Evolutionary conservation across 2,329 filamentous ascomycete genomes (phyloP).

Genomic region (Penicillium sp.): DNA sequence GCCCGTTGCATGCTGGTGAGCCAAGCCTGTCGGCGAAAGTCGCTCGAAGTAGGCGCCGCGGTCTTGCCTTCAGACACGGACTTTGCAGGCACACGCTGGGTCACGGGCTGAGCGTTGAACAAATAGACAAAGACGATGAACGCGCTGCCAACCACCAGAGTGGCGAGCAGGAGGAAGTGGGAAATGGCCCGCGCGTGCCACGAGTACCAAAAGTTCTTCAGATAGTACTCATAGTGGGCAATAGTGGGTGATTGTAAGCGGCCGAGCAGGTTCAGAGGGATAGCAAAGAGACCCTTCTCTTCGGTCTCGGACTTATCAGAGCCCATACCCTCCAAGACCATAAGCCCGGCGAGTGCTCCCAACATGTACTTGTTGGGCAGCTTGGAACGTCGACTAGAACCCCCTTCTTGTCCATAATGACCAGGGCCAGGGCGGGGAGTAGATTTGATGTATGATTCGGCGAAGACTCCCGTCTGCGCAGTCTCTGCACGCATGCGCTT

Average conservation of each 20-base stretch:
- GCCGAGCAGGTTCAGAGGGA: slow-evolving; percentile 58
- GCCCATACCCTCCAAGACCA: slow-evolving; percentile 80
- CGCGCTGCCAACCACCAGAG: slow-evolving; percentile 51
- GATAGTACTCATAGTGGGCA: slow-evolving; percentile 24
- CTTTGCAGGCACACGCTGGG: slow-evolving; percentile 46
- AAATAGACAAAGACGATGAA: slow-evolving; percentile 56
- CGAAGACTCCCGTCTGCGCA: slow-evolving; percentile 32
- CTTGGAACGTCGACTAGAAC: slow-evolving; percentile 47
- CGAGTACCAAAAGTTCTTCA: slow-evolving; percentile 31
- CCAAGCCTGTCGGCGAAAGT: slow-evolving; percentile 85
- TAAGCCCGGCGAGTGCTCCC: slow-evolving; percentile 82
- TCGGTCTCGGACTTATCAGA: slow-evolving; percentile 61
- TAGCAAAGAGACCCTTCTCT: slow-evolving; percentile 61
- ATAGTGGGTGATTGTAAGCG: slow-evolving; percentile 26
- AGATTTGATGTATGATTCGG: slow-evolving; percentile 39
- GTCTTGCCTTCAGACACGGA: slow-evolving; percentile 21
- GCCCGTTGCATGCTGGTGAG: slow-evolving; percentile 88
- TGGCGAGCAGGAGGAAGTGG: slow-evolving; percentile 48
- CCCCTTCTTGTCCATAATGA: slow-evolving; percentile 38
- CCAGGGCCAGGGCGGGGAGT: slow-evolving; percentile 18
- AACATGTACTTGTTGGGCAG: slow-evolving; percentile 77
- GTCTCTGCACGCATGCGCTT: slow-evolving; percentile 39
- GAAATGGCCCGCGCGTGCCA: slow-evolving; percentile 38
- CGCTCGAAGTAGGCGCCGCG: slow-evolving; percentile 67
- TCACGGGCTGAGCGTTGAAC: slow-evolving; percentile 54